Conservation (phyloP, 768 basidiomycete genomes). For the Suillus subaureus region DNA sequence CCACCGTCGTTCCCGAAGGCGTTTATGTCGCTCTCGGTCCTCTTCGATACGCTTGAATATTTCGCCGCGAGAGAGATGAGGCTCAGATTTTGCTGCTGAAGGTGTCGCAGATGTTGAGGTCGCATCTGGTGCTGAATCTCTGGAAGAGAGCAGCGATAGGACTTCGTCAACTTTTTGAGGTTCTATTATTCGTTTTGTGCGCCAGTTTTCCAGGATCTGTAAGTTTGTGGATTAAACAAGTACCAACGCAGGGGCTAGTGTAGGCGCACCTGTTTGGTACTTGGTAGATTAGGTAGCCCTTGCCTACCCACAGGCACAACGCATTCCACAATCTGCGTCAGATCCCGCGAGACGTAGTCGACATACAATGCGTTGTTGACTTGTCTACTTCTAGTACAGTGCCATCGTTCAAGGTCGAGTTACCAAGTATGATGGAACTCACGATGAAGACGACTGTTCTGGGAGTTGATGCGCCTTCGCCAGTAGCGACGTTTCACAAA, state of each 20-base stretch:
- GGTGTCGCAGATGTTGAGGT: constrained; percentile 20
- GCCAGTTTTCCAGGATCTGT: constrained; percentile 92
- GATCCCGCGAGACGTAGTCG: constrained; percentile 75
- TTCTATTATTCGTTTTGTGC: constrained; percentile 81
- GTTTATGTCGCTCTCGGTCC: constrained; percentile 90
- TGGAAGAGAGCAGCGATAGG: constrained; percentile 54
- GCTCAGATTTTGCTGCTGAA: constrained; percentile 25
- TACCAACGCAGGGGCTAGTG: not conserved
- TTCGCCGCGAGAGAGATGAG: constrained; percentile 59
- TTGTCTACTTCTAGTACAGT: constrained; percentile 24
- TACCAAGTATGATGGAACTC: constrained; percentile 14
- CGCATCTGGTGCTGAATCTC: constrained; percentile 34
- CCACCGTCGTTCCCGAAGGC: constrained; percentile 89
- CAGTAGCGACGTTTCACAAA: constrained; percentile 78
- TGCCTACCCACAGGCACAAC: constrained; percentile 91
- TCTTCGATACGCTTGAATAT: constrained; percentile 88
- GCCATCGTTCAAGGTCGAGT: constrained; percentile 36
- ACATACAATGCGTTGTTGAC: constrained; percentile 63
- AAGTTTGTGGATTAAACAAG: not conserved
- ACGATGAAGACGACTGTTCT: constrained; percentile 25
- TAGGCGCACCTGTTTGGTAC: constrained; percentile 77
- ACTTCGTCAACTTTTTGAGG: constrained; percentile 76
- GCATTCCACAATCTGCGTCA: constrained; percentile 73
- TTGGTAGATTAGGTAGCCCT: constrained; percentile 84
- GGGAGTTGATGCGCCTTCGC: constrained; percentile 56